Evolutionary conservation across 257 asterid genomes (phyloP).

Genomic region (Solanum gandarillasii): DNA sequence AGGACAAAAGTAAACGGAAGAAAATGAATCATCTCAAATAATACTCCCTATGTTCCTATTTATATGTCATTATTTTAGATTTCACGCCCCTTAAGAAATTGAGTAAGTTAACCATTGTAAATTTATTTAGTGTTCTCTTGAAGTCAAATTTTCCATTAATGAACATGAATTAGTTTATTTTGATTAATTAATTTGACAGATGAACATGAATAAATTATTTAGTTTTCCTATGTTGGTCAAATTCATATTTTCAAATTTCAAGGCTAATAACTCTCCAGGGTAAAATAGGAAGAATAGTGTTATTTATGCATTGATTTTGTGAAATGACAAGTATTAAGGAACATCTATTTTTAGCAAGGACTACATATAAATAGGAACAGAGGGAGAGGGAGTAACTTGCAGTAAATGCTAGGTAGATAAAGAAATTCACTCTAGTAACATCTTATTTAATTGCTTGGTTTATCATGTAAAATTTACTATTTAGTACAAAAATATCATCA

Average conservation of each 20-base stretch:
- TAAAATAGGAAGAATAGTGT: neutral
- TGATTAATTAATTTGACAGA: too few relatives aligned
- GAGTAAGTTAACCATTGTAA: neutral
- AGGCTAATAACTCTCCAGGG: neutral
- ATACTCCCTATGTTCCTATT: neutral
- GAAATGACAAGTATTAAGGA: too few relatives aligned
- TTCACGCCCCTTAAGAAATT: neutral
- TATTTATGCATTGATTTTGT: neutral
- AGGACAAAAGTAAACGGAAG: neutral
- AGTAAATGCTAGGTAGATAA: neutral
- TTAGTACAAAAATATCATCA: neutral
- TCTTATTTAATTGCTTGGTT: neutral
- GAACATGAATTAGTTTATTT: neutral
- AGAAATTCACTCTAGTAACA: neutral
- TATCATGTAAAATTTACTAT: neutral
- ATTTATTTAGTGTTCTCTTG: neutral
- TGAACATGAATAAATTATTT: neutral
- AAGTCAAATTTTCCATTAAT: neutral
- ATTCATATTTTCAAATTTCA: neutral
- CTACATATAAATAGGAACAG: neutral
- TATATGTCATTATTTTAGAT: neutral
- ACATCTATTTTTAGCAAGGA: neutral
- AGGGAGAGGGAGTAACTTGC: neutral
- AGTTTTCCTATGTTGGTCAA: neutral
- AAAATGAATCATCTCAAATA: neutral